Evolutionary conservation across 192 early-diverging fungal species (phyloP).

Genomic region (Spinellus fusiger): DNA sequence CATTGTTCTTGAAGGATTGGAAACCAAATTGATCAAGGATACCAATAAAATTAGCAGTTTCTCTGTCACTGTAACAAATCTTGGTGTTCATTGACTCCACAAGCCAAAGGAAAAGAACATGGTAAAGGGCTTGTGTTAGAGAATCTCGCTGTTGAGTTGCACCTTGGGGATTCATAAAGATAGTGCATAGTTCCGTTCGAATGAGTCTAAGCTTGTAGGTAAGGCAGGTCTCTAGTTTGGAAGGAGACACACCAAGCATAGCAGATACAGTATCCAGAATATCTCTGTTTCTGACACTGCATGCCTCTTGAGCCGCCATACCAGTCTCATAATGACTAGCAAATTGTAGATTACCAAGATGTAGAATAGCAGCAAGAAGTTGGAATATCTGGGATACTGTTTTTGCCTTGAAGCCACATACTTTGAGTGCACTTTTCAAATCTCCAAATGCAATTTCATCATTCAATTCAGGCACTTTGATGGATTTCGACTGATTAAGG

Average conservation of each 20-base stretch:
- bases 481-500: conserved; percentile 35
- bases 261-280: conserved; percentile 66
- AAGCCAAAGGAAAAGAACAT: conserved; percentile 84
- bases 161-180: conserved; percentile 77
- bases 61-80: conserved; percentile 58
- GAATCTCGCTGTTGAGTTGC: conserved; percentile 77
- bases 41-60: conserved; percentile 78
- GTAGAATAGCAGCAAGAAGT: conserved; percentile 81
- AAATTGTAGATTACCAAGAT: conserved; percentile 85
- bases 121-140: conserved; percentile 80
- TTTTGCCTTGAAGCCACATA: conserved; percentile 59
- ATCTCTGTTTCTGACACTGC: conserved; percentile 70
- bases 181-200: conserved; percentile 78
- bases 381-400: conserved; percentile 79
- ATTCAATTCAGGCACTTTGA: conserved; percentile 29
- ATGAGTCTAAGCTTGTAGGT: conserved; percentile 82
- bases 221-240: conserved; percentile 64
- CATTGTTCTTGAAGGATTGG: conserved; percentile 48
- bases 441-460: conserved; percentile 58
- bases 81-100: conserved; percentile 86
- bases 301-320: conserved; percentile 63
- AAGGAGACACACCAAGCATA: conserved; percentile 71
- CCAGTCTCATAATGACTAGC: conserved; percentile 49
- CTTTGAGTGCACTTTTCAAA: conserved; percentile 53
- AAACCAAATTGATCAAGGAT: conserved; percentile 75